Evolutionary conservation across 1,284 basidiomycete species (phyloP), one percentile per base, ranked within the genome.

Genomic region (Microbotryum silenes-acaulis): DNA sequence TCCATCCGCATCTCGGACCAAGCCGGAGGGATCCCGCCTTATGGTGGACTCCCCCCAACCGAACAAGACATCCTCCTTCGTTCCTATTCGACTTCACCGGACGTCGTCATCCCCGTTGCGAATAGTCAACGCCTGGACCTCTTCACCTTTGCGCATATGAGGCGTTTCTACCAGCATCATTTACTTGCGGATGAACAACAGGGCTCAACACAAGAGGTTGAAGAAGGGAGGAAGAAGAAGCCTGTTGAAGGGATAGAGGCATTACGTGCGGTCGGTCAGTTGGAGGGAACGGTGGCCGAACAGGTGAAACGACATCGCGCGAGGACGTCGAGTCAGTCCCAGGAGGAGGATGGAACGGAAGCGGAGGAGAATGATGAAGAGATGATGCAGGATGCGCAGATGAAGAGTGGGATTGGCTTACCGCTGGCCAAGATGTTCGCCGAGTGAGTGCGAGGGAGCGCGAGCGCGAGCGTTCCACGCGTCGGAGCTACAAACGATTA

Each of bases 1-100:
- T 81, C 83, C 20, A 81, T 91, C 56, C 84, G 89, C 49, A 86
- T 91, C 77, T 90, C 89, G 31, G 89, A 91, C 73, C 85, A 89
- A 82, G 89, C 67, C 45, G 66, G 70, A 16, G 71, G 71, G 6
- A 66, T 71, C 23, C 54, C 65, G 3, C 70, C 70, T 0, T 69
- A 67, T 25, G 68, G 68, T 7, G 68, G 68, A 14, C 58, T 69
- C 8, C 60, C 65, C 6, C 66, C 66, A 2, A 58, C 57, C 29
- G 60, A 63, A 2, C 33, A 57, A 21, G 54, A 63, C 37, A 51
- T 29, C 61, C 27, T 51, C 57, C 27, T 50, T 59, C 42, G 57
- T 56, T 49, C 64, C 61, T 14, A 27, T 51, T 52, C 42, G 31
- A 56, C 59, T 4, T 50, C 49, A 5, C 50, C 51, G 53, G 27